phyloP scores from a whole-genome alignment of 2,329 filamentous ascomycete species.

The Aspergillus sclerotialis region DNA sequence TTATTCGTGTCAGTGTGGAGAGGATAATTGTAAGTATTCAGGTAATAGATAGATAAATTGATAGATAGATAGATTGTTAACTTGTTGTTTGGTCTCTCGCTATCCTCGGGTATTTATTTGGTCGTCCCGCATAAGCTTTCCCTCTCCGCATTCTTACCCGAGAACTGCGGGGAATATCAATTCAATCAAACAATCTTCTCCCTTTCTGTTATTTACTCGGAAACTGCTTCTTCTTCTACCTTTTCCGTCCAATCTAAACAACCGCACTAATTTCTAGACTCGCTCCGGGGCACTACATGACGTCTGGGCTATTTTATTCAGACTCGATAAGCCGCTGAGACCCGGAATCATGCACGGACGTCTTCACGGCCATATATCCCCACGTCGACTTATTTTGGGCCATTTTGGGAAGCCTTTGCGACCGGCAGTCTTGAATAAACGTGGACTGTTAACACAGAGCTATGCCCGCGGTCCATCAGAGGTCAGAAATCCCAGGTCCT shows the following conservation, averaged over 20 bases:
- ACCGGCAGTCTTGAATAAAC: slow-evolving; percentile 1
- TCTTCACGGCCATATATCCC: not conserved
- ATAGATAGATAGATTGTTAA: not conserved
- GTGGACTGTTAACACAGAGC: slow-evolving; percentile 21
- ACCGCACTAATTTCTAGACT: too few relatives aligned
- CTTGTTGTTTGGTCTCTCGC: not conserved
- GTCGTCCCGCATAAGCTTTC: too few relatives aligned
- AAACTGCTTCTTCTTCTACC: too few relatives aligned
- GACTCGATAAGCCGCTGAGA: too few relatives aligned
- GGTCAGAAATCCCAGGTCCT: slow-evolving; percentile 14
- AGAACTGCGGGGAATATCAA: too few relatives aligned
- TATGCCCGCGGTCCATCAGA: slow-evolving; percentile 23
- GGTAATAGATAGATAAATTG: too few relatives aligned
- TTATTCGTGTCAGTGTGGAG: slow-evolving; percentile 6
- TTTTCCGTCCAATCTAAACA: too few relatives aligned
- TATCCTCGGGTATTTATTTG: too few relatives aligned
- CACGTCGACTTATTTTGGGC: not conserved
- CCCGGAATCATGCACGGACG: not conserved
- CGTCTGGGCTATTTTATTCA: not conserved
- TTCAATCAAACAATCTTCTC: too few relatives aligned
- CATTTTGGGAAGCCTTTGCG: not conserved
- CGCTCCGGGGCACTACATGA: too few relatives aligned
- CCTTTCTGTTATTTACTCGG: too few relatives aligned
- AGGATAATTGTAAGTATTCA: slow-evolving; percentile 4
- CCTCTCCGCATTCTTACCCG: too few relatives aligned